Evolutionary conservation across 805 yeast genomes (phyloP), one percentile per base, ranked within the genome.

Genomic region (Suhomyces tanzawaensis): DNA sequence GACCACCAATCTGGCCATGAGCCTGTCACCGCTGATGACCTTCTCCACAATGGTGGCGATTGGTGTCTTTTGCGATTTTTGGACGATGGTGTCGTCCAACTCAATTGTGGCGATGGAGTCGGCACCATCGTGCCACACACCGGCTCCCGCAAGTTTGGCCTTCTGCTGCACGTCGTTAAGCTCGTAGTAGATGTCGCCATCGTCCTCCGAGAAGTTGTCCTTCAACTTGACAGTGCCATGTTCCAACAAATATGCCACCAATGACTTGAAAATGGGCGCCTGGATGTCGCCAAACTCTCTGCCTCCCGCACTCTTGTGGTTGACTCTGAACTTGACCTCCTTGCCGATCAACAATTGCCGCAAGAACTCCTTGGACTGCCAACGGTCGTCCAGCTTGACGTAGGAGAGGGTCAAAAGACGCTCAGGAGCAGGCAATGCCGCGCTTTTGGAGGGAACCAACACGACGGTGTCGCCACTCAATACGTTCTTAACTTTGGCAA

Each of bases 11-110:
- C 95, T 74, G 9, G 77, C 74, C 26, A 82, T 64, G n/a, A 86
- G 59, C 33, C 95, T 67, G 61, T 87, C 95, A 34, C 95, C 96
- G 45, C 81, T 67, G 42, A 85, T 71, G 22, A 82, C 93, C 51
- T 75, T 79, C 60, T 87, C 95, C 18, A 87, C 82, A 40, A 87
- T 73, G 22, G 85, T 71, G 13, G 70, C 60, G 34, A 76, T 58
- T 18, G 80, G 77, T n/a, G 58, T 39, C 12, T 51, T 47, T 37
- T 53, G 55, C 7, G 78, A 69, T 40, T 58, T 58, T 13, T 32
- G 19, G 31, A 64, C 56, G 26, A 68, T 60, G 4, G 43, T 46
- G 8, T 61, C 64, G 15, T 63, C 49, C 22, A 76, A 43, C 4
- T 48, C 41, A 16, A 63, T 52, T 16, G 47, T 17, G 9, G 51